A percentile compares a stretch with the other conserved stretches of the same genome.
Evolutionary conservation across 2,329 filamentous ascomycete species (phyloP).

Genomic region (Geosmithia flava): DNA sequence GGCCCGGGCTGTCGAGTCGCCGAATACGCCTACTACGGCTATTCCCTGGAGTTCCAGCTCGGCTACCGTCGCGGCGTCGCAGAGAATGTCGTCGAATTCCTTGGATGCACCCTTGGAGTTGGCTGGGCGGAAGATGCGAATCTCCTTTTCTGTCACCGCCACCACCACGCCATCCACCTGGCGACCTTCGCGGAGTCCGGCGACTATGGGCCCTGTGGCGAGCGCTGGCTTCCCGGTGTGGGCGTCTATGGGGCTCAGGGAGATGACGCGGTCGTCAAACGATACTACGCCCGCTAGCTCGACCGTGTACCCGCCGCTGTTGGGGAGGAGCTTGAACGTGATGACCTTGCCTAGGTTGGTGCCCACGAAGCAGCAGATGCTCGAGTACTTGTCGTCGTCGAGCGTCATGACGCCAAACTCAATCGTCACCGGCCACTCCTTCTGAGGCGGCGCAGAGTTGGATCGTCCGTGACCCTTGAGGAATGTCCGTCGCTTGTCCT

Average conservation of each 20-base stretch:
- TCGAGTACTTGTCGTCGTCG: slow-evolving; percentile 91
- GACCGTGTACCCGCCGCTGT: slow-evolving; percentile 55
- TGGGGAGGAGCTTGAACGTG: slow-evolving; percentile 83
- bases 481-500: slow-evolving; percentile 67
- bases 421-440: slow-evolving; percentile 69
- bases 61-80: slow-evolving; percentile 67
- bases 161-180: slow-evolving; percentile 73
- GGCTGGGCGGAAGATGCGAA: slow-evolving; percentile 80
- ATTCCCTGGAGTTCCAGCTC: slow-evolving; percentile 64
- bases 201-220: slow-evolving; percentile 64
- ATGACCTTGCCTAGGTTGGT: slow-evolving; percentile 73
- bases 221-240: slow-evolving; percentile 64
- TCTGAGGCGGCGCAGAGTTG: slow-evolving; percentile 18
- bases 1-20: slow-evolving; percentile 65
- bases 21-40: slow-evolving; percentile 74
- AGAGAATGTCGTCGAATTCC: slow-evolving; percentile 71
- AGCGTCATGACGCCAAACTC: slow-evolving; percentile 91
- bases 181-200: slow-evolving; percentile 60
- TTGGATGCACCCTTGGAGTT: slow-evolving; percentile 84
- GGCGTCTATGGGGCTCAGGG: slow-evolving; percentile 66
- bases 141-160: slow-evolving; percentile 56
- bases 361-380: slow-evolving; percentile 83
- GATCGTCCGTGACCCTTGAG: slow-evolving; percentile 29
- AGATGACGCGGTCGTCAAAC: slow-evolving; percentile 59
- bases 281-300: slow-evolving; percentile 56